Evolutionary conservation across 495 filamentous ascomycete species (phyloP).

Genomic region (Aspergillus avenaceus): DNA sequence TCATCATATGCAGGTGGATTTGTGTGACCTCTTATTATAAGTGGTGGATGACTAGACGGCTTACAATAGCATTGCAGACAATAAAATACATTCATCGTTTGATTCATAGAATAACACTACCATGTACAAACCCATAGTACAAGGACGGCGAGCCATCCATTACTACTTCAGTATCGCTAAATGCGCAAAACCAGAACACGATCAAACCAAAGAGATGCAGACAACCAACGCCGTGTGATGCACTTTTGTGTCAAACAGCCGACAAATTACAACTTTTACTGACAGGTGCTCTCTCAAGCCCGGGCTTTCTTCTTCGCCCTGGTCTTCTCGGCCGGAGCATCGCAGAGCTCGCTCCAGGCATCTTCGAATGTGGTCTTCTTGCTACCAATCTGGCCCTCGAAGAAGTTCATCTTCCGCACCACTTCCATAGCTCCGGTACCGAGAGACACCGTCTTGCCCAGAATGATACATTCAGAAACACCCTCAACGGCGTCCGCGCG

Average conservation of each 20-base stretch:
- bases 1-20: too few species aligned
- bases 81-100: slow-evolving; percentile 2
- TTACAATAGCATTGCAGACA: background rate
- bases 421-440: slow-evolving; percentile 92
- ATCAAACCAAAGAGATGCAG: background rate
- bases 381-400: slow-evolving; percentile 55
- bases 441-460: slow-evolving; percentile 87
- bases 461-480: slow-evolving; percentile 96
- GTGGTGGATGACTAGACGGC: too few species aligned
- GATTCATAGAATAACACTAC: slow-evolving; percentile 2
- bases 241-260: slow-evolving; percentile 4
- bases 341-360: slow-evolving; percentile 50
- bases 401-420: slow-evolving; percentile 67
- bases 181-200: background rate
- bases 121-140: slow-evolving; percentile 3
- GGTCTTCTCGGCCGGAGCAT: slow-evolving; percentile 17
- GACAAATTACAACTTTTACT: background rate
- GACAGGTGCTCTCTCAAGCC: slow-evolving; percentile 1
- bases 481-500: slow-evolving; percentile 87
- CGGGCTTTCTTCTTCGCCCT: slow-evolving; percentile 20
- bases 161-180: slow-evolving; percentile 5
- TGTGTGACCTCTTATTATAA: too few species aligned
- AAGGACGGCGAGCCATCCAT: slow-evolving; percentile 1
- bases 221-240: slow-evolving; percentile 9
- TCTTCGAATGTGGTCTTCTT: slow-evolving; percentile 77